These are phyloP conservation scores for Bonia amplexicaulis DNA, from an alignment of 176 grass and related monocot species.

Conservation along the genomic window DNA sequence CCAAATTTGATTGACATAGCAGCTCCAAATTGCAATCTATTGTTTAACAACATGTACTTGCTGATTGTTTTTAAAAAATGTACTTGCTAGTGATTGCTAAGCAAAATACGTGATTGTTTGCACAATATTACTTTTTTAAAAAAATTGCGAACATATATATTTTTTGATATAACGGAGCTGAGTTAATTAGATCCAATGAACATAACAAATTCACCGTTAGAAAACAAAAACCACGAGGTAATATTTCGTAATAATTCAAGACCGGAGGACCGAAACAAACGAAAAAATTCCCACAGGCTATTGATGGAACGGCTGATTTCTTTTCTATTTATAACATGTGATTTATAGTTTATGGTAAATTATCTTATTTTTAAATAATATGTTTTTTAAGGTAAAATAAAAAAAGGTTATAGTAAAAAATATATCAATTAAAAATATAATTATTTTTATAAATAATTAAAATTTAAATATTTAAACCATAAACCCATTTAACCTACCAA, in stretches of 20 bases:
- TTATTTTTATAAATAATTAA: too few species aligned
- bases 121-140: background rate
- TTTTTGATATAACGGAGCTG: background rate
- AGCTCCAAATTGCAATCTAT: background rate
- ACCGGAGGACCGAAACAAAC: background rate
- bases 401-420: too few species aligned
- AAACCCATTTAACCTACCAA: too few species aligned
- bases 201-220: background rate
- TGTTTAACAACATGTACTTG: background rate
- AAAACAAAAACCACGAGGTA: background rate
- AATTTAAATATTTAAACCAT: too few species aligned
- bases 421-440: too few species aligned
- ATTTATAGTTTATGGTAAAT: too few species aligned
- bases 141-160: background rate
- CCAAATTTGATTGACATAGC: background rate
- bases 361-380: too few species aligned
- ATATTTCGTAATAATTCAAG: background rate
- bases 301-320: background rate
- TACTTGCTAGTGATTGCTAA: background rate
- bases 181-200: background rate
- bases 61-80: too few species aligned
- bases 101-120: background rate
- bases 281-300: conserved; percentile 14
- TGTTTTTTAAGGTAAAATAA: too few species aligned
- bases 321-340: too few species aligned